A percentile compares a stretch with the other conserved stretches of the same genome.
Evolutionary conservation across 768 basidiomycete genomes (phyloP).

Genomic region (Boletellus ananas): DNA sequence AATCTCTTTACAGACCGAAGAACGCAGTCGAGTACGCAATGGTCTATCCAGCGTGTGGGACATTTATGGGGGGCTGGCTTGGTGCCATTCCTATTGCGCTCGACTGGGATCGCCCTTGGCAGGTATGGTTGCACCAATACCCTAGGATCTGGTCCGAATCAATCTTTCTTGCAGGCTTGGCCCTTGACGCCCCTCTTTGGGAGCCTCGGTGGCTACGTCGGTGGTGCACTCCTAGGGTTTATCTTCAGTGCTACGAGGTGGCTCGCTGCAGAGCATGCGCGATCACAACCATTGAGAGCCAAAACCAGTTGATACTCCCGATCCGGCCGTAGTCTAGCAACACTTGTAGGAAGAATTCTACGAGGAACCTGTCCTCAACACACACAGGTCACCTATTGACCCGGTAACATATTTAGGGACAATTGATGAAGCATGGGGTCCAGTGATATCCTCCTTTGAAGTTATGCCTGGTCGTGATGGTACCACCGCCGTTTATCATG

Average conservation of each 20-base stretch:
- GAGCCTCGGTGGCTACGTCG: slow-evolving; percentile 63
- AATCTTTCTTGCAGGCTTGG: slow-evolving; percentile 58
- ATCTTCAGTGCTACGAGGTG: slow-evolving; percentile 37
- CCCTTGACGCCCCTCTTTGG: slow-evolving; percentile 77
- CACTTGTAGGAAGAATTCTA: slow-evolving; percentile 8
- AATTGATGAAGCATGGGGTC: slow-evolving; percentile 62
- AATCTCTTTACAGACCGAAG: slow-evolving; percentile 38
- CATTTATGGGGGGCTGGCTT: slow-evolving; percentile 72
- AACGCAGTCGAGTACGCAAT: slow-evolving; percentile 74
- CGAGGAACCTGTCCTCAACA: slow-evolving; percentile 22
- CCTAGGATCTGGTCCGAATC: not conserved
- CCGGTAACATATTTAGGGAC: slow-evolving; percentile 79
- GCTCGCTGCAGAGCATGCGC: slow-evolving; percentile 39
- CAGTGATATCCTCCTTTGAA: slow-evolving; percentile 65
- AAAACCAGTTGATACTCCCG: slow-evolving; percentile 20
- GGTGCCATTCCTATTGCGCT: slow-evolving; percentile 84
- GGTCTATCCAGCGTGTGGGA: slow-evolving; percentile 74
- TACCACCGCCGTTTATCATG: not conserved
- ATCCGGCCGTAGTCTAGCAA: slow-evolving; percentile 1
- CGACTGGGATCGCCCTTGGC: slow-evolving; percentile 98
- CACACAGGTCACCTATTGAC: slow-evolving; percentile 78
- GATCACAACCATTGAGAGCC: slow-evolving; percentile 18
- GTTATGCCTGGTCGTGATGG: slow-evolving; percentile 60
- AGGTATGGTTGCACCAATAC: slow-evolving; percentile 51
- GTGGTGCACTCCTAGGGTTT: slow-evolving; percentile 55